Conservation (phyloP, 2,329 filamentous ascomycete species). For the Colletotrichum incanum region DNA sequence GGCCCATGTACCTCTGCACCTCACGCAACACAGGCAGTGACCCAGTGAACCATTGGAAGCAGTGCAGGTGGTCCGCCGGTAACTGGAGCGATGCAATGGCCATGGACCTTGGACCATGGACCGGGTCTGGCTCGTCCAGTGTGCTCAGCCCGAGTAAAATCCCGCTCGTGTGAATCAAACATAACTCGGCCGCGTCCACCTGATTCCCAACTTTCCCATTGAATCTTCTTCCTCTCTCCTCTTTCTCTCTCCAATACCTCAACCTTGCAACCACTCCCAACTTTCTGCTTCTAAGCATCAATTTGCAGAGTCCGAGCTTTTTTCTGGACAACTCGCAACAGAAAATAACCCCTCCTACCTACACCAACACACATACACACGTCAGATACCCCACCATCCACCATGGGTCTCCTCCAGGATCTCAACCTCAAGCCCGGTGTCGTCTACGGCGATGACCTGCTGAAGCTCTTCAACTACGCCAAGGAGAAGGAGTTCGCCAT, state of each 20-base stretch:
- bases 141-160: conserved; percentile 41
- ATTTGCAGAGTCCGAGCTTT: not conserved
- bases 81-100: conserved; percentile 13
- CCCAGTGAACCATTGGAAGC: conserved; percentile 1
- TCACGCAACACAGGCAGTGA: conserved; percentile 8
- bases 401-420: conserved; percentile 54
- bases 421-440: conserved; percentile 68
- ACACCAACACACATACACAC: not conserved
- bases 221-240: not conserved
- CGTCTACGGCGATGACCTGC: conserved; percentile 69
- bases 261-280: not conserved
- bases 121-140: conserved; percentile 15
- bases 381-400: conserved; percentile 43
- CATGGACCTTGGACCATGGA: conserved; percentile 10
- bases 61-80: conserved; percentile 1
- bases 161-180: conserved; percentile 41
- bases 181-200: conserved; percentile 40
- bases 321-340: conserved; percentile 21
- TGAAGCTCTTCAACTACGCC: conserved; percentile 87
- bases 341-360: conserved; percentile 12
- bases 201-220: conserved; percentile 21
- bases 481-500: conserved; percentile 91
- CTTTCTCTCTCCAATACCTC: conserved; percentile 13
- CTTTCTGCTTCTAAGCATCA: conserved; percentile 2
- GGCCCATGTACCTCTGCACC: conserved; percentile 12